Conservation (phyloP, 352 stramenopile genomes). For the Pythium myriotylum region DNA sequence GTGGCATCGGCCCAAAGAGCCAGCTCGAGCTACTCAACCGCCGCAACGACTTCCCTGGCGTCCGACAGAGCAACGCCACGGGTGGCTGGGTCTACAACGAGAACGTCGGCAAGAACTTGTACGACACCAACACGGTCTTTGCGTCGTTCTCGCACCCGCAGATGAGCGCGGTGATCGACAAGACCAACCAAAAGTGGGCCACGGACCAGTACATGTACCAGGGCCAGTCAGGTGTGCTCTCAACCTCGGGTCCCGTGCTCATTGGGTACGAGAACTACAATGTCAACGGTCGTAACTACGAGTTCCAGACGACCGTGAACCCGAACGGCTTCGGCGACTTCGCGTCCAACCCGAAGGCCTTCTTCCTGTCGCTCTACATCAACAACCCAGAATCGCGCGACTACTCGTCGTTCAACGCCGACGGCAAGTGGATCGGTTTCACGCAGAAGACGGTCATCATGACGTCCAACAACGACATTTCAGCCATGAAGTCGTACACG, state of each 20-base stretch:
- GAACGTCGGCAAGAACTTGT: conserved; percentile 63
- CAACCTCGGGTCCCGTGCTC: conserved; percentile 49
- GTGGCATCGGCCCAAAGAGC: conserved; percentile 64
- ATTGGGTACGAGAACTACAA: conserved; percentile 62
- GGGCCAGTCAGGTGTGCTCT: conserved; percentile 39
- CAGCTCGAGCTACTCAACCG: conserved; percentile 46
- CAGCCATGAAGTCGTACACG: conserved; percentile 60
- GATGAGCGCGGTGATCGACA: conserved; percentile 43
- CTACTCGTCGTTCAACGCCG: conserved; percentile 40
- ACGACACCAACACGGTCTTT: conserved; percentile 56
- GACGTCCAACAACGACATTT: conserved; percentile 45
- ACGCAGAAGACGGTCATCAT: conserved; percentile 44
- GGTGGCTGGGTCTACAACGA: conserved; percentile 44
- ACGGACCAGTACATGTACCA: conserved; percentile 55
- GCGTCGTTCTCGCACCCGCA: conserved; percentile 48
- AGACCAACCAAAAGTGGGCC: conserved; percentile 15
- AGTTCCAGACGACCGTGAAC: conserved; percentile 65
- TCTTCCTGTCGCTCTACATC: conserved; percentile 50
- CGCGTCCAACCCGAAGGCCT: conserved; percentile 31
- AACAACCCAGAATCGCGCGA: conserved; percentile 65
- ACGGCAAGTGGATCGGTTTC: conserved; percentile 44
- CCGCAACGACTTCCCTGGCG: conserved; percentile 5
- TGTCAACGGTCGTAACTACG: conserved; percentile 54
- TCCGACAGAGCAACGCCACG: conserved; percentile 24
- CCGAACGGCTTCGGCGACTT: conserved; percentile 46